Evolutionary conservation across 2,329 filamentous ascomycete species (phyloP).

Genomic region (Teratosphaeria nubilosa): DNA sequence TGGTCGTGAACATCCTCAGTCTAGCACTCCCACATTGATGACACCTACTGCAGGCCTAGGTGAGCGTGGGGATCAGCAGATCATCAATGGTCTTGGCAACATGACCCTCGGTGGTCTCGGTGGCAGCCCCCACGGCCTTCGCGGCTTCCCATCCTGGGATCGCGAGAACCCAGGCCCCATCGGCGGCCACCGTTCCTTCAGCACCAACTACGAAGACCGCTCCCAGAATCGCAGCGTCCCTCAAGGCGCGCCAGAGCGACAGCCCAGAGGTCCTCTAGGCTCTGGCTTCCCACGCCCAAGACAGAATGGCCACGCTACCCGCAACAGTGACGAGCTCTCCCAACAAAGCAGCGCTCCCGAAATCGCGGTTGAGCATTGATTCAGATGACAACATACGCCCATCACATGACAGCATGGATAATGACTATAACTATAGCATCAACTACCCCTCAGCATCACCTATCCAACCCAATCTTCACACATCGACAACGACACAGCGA

Average conservation of each 20-base stretch:
- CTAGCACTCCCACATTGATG: conserved; percentile 53
- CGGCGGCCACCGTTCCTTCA: conserved; percentile 54
- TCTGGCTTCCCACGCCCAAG: conserved; percentile 46
- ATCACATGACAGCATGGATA: not conserved
- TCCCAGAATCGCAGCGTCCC: conserved; percentile 37
- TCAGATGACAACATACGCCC: conserved; percentile 7
- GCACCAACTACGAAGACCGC: conserved; percentile 47
- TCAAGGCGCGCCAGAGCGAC: conserved; percentile 43
- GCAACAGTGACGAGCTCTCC: conserved; percentile 54
- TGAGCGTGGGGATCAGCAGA: conserved; percentile 29
- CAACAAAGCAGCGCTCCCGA: conserved; percentile 48
- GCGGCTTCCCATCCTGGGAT: conserved; percentile 53
- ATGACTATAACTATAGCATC: conserved; percentile 2
- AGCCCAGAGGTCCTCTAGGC: conserved; percentile 51
- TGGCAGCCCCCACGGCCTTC: conserved; percentile 48
- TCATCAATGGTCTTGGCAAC: conserved; percentile 54
- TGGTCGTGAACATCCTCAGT: conserved; percentile 45
- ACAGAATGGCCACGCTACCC: conserved; percentile 52
- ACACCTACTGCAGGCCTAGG: conserved; percentile 42
- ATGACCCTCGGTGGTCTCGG: conserved; percentile 47
- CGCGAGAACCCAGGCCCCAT: conserved; percentile 49
- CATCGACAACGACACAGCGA: conserved; percentile 1
- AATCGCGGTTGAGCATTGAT: conserved; percentile 53
- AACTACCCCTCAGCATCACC: not conserved
- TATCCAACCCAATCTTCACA: not conserved